Conservation (phyloP, 768 basidiomycete genomes). For the Kwoniella mangroviensis region DNA sequence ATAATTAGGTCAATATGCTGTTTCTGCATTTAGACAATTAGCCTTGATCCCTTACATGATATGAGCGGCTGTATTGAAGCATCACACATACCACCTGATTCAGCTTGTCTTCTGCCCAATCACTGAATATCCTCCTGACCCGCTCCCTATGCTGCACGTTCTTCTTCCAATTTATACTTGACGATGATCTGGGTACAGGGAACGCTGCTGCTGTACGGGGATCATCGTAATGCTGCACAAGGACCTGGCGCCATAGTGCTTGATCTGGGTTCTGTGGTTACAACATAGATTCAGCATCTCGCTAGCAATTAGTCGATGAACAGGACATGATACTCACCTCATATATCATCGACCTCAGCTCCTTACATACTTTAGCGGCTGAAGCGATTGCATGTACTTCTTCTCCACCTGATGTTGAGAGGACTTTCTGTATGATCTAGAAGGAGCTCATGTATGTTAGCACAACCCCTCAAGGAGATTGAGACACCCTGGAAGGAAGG, state of each 20-base stretch:
- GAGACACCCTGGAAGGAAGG: too few species aligned
- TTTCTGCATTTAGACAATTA: constrained; percentile 1
- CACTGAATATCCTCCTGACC: constrained; percentile 37
- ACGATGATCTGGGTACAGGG: neutral
- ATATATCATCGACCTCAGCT: constrained; percentile 48
- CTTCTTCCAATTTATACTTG: constrained; percentile 40
- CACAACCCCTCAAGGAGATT: neutral
- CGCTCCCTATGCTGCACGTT: constrained; percentile 42
- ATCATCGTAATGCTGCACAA: constrained; percentile 47
- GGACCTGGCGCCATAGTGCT: constrained; percentile 51
- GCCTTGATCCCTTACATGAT: too few species aligned
- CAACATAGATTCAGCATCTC: neutral
- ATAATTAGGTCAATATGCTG: constrained; percentile 35
- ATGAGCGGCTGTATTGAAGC: neutral
- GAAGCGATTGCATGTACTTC: constrained; percentile 28
- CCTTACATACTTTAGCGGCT: constrained; percentile 43
- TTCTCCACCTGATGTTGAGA: constrained; percentile 34
- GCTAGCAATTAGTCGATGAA: neutral
- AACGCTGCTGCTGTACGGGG: constrained; percentile 32
- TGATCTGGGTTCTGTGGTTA: constrained; percentile 45
- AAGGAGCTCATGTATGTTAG: neutral
- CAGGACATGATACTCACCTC: constrained; percentile 32
- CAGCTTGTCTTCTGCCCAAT: constrained; percentile 32
- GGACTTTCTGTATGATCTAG: constrained; percentile 50
- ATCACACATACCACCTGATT: constrained; percentile 34